Base-by-base conservation (phyloP, 257 asterid species). In the Fraxinus anomala region DNA sequence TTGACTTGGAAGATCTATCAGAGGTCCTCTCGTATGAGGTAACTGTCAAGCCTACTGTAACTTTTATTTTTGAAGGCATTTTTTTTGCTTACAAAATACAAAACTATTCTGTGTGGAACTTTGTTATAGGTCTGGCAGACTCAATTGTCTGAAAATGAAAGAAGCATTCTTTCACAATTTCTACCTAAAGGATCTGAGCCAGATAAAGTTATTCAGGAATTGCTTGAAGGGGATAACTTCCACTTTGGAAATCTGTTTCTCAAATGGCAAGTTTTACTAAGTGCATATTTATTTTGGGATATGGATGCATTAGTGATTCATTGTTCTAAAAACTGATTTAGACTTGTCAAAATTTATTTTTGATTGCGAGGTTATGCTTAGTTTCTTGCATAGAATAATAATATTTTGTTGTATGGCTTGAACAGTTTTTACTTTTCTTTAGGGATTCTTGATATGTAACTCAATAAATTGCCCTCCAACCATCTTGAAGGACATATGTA, bases 51-150 rank as follows among this genome's bases (percentile, higher is more conserved):
- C 56, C 56, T 47, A 47, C 56, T 13, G 56, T 47, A 30, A 47
- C 70, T 78, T 72, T 24, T 63, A 54, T 74, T 69, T 73, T 68
- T 59, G 17, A 68, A 70, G 19, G 44, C 76, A 44, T 23, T 40
- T 72, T 72, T 77, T 68, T 77, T 61, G 66, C 73, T 16, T 72
- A 72, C 28, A 70, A 75, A 47, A 13, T 72, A 72, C 28, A 73
- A 75, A 47, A 47, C 56, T 66, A 19, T 76, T 84, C 77, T 14
- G 37, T n/a, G 21, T 83, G 82, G 71, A 76, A 77, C 75, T 84
- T 81, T 47, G 72, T 82, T 78, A 81, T 85, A 94, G 99, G 97
- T 94, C 56, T 94, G 99, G 99, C 87, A 85, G 86, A 85, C 85
- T 78, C 78, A 79, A 76, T 81, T 92, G 81, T 89, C 96, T 61